These are phyloP conservation scores for Fusarium denticulatum DNA, from an alignment of 2,329 filamentous ascomycete species.

Conservation along the genomic window DNA sequence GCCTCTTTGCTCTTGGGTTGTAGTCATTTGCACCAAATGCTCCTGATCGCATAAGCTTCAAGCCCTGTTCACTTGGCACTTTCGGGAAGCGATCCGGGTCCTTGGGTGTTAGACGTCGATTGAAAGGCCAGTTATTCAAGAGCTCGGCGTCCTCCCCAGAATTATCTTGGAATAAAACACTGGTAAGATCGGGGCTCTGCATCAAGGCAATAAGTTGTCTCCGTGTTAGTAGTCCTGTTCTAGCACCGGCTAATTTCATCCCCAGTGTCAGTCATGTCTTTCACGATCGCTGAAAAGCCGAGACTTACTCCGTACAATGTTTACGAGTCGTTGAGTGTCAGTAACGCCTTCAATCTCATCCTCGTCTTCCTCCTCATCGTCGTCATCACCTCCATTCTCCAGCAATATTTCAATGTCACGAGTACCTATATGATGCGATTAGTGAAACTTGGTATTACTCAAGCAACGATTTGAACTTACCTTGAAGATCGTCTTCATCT, in stretches of 20 bases:
- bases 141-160: conserved; percentile 51
- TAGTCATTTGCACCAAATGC: conserved; percentile 77
- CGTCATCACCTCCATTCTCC: conserved; percentile 33
- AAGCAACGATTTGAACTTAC: conserved; percentile 10
- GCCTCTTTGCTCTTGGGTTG: conserved; percentile 63
- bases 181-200: conserved; percentile 51
- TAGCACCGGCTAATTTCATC: conserved; percentile 36
- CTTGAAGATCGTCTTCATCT: conserved; percentile 38
- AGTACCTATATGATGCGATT: conserved; percentile 13
- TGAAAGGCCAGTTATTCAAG: conserved; percentile 55
- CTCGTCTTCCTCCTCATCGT: conserved; percentile 37
- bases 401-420: conserved; percentile 32
- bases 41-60: conserved; percentile 82
- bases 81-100: conserved; percentile 77
- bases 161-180: conserved; percentile 50
- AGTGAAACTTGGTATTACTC: background rate
- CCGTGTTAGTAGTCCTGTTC: conserved; percentile 46
- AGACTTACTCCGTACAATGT: conserved; percentile 46
- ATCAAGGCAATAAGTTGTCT: conserved; percentile 55
- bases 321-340: conserved; percentile 45
- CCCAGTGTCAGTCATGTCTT: conserved; percentile 12
- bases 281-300: background rate
- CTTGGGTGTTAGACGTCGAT: conserved; percentile 53
- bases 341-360: conserved; percentile 41
- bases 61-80: conserved; percentile 81